Evolutionary conservation across 805 yeast species (phyloP), one percentile per base, ranked within the genome.

Genomic region (Suhomyces emberorum): DNA sequence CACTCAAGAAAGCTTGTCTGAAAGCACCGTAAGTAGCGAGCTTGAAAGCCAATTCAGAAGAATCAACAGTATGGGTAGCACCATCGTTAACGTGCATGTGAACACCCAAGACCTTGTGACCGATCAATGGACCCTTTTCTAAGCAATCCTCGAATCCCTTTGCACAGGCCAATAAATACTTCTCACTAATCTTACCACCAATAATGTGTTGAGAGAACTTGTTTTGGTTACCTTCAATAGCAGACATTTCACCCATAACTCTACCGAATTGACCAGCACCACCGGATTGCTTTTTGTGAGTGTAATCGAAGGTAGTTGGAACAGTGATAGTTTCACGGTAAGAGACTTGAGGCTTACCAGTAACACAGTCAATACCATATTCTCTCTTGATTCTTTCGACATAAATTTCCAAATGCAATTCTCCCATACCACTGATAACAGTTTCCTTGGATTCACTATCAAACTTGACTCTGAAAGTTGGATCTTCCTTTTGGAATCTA

Each of bases 201-300:
- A 93, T 93, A 59, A 93, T 81, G 46, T 83, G 85, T 32, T 95
- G 83, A 55, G 83, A 79, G 63, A 91, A 93, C 49, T 69, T 69
- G 63, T 89, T 89, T 40, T 76, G 78, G 21, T 24, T 24, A 32
- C 77, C 80, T 34, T 76, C 84, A 32, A 76, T 57, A 37, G 88
- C 79, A 5, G 72, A 64, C 66, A 89, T 61, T 39, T 71, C 75
- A 59, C 99, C 98, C 63, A 88, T 83, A 55, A 91, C 96, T 70
- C 89, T 82, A 65, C 96, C 98, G 59, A 81, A 93, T 73, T 93
- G 99, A 69, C 99, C 99, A 48, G 98, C 95, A 77, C 99, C 99
- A 65, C 99, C 99, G 57, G 91, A 77, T 72, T 93, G 99, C 61
- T 88, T 91, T 77, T 93, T 93, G 73, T 91, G 98, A 19, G 96